These are phyloP conservation scores for Erythrobasidium yunnanense DNA, from an alignment of 768 basidiomycete genomes.

Conservation along the genomic window DNA sequence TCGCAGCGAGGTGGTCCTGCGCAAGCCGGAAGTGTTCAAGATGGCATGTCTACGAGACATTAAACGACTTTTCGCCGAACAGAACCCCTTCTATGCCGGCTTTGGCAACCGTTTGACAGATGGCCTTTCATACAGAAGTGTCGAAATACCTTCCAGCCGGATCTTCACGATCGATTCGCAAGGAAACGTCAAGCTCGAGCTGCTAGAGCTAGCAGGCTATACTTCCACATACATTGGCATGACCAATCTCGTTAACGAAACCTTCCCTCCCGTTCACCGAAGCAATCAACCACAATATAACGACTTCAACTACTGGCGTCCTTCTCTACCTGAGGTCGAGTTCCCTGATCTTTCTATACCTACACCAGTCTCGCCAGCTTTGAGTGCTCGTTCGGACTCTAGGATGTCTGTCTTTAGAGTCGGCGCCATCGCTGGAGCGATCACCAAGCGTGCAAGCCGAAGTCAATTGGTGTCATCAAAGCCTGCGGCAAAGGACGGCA, in stretches of 20 bases:
- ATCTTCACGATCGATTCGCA: slow-evolving; percentile 92
- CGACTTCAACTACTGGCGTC: slow-evolving; percentile 94
- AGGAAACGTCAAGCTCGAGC: slow-evolving; percentile 92
- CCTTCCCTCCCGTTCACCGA: slow-evolving; percentile 91
- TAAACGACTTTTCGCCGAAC: slow-evolving; percentile 65
- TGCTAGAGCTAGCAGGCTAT: slow-evolving; percentile 91
- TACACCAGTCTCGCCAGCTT: slow-evolving; percentile 82
- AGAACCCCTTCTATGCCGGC: slow-evolving; percentile 76
- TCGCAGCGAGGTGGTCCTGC: slow-evolving; percentile 87
- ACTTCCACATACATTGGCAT: slow-evolving; percentile 94
- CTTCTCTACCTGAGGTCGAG: slow-evolving; percentile 59
- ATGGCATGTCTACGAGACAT: slow-evolving; percentile 98
- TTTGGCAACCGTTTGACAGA: slow-evolving; percentile 98
- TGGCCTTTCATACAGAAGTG: slow-evolving; percentile 90
- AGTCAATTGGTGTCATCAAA: not conserved
- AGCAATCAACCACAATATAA: slow-evolving; percentile 76
- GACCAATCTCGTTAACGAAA: slow-evolving; percentile 98
- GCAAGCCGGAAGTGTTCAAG: slow-evolving; percentile 99
- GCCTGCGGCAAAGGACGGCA: not conserved
- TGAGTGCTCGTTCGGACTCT: slow-evolving; percentile 79
- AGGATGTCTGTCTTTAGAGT: slow-evolving; percentile 22
- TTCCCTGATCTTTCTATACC: slow-evolving; percentile 48
- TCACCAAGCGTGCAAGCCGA: slow-evolving; percentile 1
- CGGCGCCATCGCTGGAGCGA: slow-evolving; percentile 3
- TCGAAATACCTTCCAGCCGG: slow-evolving; percentile 81